Percentiles rank a stretch among this genome's conserved stretches.
These are phyloP conservation scores for Viola pubescens DNA, from an alignment of 441 rosid species.

Conservation along the genomic window DNA sequence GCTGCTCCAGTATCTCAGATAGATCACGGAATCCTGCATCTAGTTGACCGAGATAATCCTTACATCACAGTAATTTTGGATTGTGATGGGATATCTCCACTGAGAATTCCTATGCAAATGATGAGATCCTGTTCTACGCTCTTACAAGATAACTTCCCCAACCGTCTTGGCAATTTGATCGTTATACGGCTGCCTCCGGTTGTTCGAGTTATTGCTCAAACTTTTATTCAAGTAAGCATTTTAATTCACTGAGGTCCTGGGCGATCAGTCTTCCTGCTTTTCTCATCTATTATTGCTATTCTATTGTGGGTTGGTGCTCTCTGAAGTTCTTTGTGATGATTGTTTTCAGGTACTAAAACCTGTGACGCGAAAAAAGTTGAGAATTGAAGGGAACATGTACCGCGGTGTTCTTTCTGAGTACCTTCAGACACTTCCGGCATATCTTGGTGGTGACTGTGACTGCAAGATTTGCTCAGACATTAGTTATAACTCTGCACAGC, in stretches of 20 bases:
- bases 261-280: conserved; percentile 1
- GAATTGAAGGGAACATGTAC: conserved; percentile 65
- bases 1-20: conserved; percentile 79
- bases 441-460: conserved; percentile 73
- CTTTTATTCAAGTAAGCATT: conserved; percentile 68
- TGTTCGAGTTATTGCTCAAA: conserved; percentile 73
- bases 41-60: conserved; percentile 44
- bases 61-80: conserved; percentile 78
- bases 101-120: conserved; percentile 84
- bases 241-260: not conserved
- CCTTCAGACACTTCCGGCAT: conserved; percentile 62
- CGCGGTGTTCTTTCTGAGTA: conserved; percentile 43
- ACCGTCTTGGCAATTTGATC: conserved; percentile 72
- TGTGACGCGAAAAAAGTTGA: conserved; percentile 66
- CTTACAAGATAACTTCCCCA: conserved; percentile 87
- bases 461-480: conserved; percentile 53
- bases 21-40: conserved; percentile 69
- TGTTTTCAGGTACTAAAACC: conserved; percentile 64
- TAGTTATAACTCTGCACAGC: conserved; percentile 14
- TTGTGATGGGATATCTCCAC: conserved; percentile 80
- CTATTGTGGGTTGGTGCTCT: not conserved
- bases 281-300: not conserved
- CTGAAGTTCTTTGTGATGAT: too few species aligned
- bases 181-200: conserved; percentile 83
- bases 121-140: conserved; percentile 73